phyloP scores from a whole-genome alignment of 2,329 filamentous ascomycete species.

The Botrytis fabae region DNA sequence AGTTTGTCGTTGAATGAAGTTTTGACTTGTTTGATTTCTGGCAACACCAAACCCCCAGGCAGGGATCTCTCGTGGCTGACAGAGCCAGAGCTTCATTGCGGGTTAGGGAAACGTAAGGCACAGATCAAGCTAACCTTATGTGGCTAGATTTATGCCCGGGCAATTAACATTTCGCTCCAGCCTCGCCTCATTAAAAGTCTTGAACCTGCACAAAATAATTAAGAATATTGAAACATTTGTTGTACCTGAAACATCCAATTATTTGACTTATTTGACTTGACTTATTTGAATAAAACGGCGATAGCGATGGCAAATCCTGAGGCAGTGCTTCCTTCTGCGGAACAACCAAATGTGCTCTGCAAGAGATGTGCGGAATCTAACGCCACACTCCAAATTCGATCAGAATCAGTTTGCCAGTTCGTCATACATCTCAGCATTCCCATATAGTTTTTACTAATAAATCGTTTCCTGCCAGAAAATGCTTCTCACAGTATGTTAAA shows the following conservation, averaged over 20 bases:
- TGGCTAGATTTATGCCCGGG: slow-evolving; percentile 7
- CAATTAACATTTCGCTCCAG: slow-evolving; percentile 11
- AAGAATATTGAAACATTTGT: slow-evolving; percentile 15
- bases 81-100: slow-evolving; percentile 13
- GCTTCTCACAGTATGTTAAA: slow-evolving; percentile 75
- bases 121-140: slow-evolving; percentile 3
- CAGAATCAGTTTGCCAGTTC: slow-evolving; percentile 40
- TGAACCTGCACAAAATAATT: slow-evolving; percentile 1
- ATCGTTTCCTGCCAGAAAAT: slow-evolving; percentile 53
- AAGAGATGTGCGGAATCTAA: slow-evolving; percentile 37
- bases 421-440: slow-evolving; percentile 21
- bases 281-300: slow-evolving; percentile 12
- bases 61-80: background rate
- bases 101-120: slow-evolving; percentile 23
- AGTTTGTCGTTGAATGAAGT: background rate
- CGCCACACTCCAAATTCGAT: slow-evolving; percentile 39
- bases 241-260: slow-evolving; percentile 19
- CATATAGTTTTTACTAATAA: slow-evolving; percentile 23
- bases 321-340: slow-evolving; percentile 12
- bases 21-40: slow-evolving; percentile 10
- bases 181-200: slow-evolving; percentile 14
- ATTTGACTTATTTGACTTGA: background rate
- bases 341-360: slow-evolving; percentile 27
- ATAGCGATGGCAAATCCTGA: slow-evolving; percentile 25
- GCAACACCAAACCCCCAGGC: background rate